Base-by-base conservation (phyloP, 208 protist species). In the Trypanosoma caninum region DNA sequence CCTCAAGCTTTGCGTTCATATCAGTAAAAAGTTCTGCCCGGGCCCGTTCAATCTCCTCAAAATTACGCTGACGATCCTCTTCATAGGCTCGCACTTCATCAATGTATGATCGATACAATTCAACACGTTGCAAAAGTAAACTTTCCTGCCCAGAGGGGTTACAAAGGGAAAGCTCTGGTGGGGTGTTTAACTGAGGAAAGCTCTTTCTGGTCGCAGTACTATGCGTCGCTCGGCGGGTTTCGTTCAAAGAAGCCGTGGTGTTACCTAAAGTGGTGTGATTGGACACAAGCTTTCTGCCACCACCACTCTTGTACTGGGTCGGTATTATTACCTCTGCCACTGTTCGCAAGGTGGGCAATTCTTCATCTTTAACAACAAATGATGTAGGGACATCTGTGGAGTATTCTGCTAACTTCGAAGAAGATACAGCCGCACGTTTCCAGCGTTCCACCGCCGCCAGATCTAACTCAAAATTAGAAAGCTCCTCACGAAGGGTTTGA, bases 21-120 rank as follows among this genome's bases (percentile, higher is more conserved):
- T 65, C 75, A 13, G 74, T 72, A 50, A 94, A 91, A 23, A 94
- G 72, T 63, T 89, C 83, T 0, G 84, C 84, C 4, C 87, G 76
- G 7, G 78, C 74, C 9, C 61, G 74, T 59, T 93, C 86, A 74
- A 89, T 89, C 44, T 89, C 77, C 52, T 82, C 72, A 64, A 88
- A 88, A 33, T 74, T 77, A 27, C 69, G 40, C 65, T 87, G 79
- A n/a, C 82, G 59, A 53, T 84, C 85, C 8, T 69, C 44, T 65
- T 89, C 85, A 61, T 74, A 84, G 1, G 56, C 54, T 54, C 84
- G 72, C 63, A 84, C 77, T 38, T 84, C 53, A 0, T 61, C 57
- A 37, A 89, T 55, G 33, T 80, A 59, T 47, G 62, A 58, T 47
- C 83, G 70, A 58, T 84, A 90, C 25, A 87, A 42, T 13, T 70